A percentile compares a stretch with the other conserved stretches of the same genome.
Evolutionary conservation across 805 yeast species (phyloP).

Genomic region (Metschnikowia lochheadii): DNA sequence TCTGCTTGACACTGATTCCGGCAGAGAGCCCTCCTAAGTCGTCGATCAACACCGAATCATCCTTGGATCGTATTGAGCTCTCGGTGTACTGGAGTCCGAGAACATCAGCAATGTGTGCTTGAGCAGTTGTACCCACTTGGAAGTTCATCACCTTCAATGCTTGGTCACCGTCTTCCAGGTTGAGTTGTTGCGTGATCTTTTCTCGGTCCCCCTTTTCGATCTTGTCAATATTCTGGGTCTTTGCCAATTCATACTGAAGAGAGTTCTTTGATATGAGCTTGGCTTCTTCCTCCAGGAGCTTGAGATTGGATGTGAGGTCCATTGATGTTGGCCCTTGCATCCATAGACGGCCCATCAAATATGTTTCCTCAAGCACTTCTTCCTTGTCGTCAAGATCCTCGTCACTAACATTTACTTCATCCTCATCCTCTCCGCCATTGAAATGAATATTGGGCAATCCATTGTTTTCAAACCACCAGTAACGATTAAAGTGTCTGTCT

Average conservation of each 20-base stretch:
- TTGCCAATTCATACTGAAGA: neutral
- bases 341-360: slow-evolving; percentile 82
- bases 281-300: slow-evolving; percentile 9
- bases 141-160: slow-evolving; percentile 24
- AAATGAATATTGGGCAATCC: slow-evolving; percentile 61
- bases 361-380: slow-evolving; percentile 50
- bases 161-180: slow-evolving; percentile 9
- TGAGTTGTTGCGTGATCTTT: neutral
- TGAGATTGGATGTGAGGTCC: slow-evolving; percentile 34
- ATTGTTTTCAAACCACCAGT: slow-evolving; percentile 92
- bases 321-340: slow-evolving; percentile 77
- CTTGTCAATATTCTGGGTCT: slow-evolving; percentile 6
- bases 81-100: slow-evolving; percentile 7
- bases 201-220: slow-evolving; percentile 19
- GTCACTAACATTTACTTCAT: slow-evolving; percentile 32
- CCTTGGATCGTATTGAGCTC: slow-evolving; percentile 15
- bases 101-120: neutral
- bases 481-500: slow-evolving; percentile 79
- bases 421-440: slow-evolving; percentile 32
- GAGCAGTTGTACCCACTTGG: slow-evolving; percentile 2
- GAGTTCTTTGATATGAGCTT: slow-evolving; percentile 11
- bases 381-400: slow-evolving; percentile 41
- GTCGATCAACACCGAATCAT: slow-evolving; percentile 8
- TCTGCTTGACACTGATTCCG: slow-evolving; percentile 15
- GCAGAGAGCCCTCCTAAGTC: slow-evolving; percentile 14